These are phyloP conservation scores for Hymenoscyphus scutula DNA, from an alignment of 2,329 filamentous ascomycete genomes.

Conservation along the genomic window DNA sequence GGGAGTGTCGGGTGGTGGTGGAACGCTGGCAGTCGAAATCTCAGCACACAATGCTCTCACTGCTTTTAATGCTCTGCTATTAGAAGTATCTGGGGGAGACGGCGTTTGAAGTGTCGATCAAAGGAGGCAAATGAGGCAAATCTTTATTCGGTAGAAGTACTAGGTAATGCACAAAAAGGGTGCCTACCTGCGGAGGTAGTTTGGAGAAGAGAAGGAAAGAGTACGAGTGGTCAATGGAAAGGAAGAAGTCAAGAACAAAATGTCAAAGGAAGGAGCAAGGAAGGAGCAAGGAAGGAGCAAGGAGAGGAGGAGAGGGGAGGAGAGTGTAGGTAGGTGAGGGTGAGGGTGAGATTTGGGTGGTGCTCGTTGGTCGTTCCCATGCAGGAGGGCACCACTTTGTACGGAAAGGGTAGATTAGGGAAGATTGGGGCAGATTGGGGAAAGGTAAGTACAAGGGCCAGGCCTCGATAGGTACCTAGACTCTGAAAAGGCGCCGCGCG, in stretches of 20 bases:
- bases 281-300: too few relatives aligned
- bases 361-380: too few relatives aligned
- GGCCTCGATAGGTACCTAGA: background rate
- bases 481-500: background rate
- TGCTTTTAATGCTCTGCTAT: too few relatives aligned
- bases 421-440: background rate
- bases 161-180: background rate
- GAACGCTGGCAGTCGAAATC: constrained; percentile 28
- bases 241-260: background rate
- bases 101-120: constrained; percentile 7
- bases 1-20: constrained; percentile 8
- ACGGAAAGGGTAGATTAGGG: background rate
- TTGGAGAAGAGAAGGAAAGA: constrained; percentile 14
- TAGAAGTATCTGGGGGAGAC: background rate
- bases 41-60: background rate
- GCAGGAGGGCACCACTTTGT: background rate
- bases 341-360: background rate
- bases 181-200: too few relatives aligned
- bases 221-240: background rate
- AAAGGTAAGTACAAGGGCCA: background rate
- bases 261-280: background rate
- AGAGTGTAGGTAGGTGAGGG: background rate
- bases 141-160: background rate
- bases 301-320: background rate
- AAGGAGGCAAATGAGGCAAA: background rate